A percentile compares a stretch with the other conserved stretches of the same genome.
Conservation (phyloP, 2,329 filamentous ascomycete genomes). For the Diaporthe citriasiana region DNA sequence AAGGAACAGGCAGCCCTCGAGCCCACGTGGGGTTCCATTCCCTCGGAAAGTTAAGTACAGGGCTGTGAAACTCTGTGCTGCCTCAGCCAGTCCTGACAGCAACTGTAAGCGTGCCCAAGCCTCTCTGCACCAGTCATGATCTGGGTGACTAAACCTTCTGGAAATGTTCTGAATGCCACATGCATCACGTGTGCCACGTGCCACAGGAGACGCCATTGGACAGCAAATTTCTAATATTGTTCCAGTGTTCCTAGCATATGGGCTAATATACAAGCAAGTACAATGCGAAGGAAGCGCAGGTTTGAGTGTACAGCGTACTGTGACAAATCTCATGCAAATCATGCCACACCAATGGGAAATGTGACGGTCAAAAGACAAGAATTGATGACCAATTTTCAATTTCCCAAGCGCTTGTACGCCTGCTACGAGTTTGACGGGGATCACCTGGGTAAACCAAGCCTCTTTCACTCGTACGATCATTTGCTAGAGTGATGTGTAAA, state of each 20-base stretch:
- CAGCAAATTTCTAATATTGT: background rate
- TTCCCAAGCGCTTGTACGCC: background rate
- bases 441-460: background rate
- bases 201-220: too few relatives aligned
- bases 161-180: background rate
- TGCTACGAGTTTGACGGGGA: background rate
- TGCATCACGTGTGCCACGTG: background rate
- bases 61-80: background rate
- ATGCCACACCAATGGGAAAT: background rate
- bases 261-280: background rate
- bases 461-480: background rate
- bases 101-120: background rate
- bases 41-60: background rate
- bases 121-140: background rate
- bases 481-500: too few relatives aligned
- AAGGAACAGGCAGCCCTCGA: background rate
- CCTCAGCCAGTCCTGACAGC: background rate
- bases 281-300: too few relatives aligned
- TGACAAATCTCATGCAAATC: background rate
- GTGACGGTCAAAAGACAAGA: background rate
- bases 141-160: background rate
- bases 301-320: background rate
- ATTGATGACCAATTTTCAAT: background rate
- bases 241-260: background rate
- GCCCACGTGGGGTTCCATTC: conserved; percentile 7